Evolutionary conservation across 495 filamentous ascomycete species (phyloP).

Genomic region (Durotheca rogersii): DNA sequence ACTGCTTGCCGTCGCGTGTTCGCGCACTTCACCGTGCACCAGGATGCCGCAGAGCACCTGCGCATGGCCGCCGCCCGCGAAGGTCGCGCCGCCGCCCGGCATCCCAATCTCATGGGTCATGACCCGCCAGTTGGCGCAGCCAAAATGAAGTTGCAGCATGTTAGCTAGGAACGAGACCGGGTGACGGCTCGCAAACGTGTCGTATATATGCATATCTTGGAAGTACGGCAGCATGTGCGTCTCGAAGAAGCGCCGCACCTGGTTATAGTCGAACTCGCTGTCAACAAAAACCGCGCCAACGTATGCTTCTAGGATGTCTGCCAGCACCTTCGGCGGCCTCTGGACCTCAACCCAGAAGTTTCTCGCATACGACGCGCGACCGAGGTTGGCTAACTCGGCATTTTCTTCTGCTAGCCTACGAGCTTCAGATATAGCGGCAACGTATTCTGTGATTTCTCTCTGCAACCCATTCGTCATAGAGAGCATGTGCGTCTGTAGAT

Average conservation of each 20-base stretch:
- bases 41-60: slow-evolving; percentile 70
- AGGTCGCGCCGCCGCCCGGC: slow-evolving; percentile 30
- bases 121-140: slow-evolving; percentile 52
- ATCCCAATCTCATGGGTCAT: slow-evolving; percentile 33
- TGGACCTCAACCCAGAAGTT: slow-evolving; percentile 77
- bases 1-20: slow-evolving; percentile 60
- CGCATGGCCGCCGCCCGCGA: slow-evolving; percentile 31
- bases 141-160: slow-evolving; percentile 46
- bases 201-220: slow-evolving; percentile 84
- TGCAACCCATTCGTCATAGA: slow-evolving; percentile 60
- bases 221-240: slow-evolving; percentile 74
- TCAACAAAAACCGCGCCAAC: slow-evolving; percentile 91
- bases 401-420: slow-evolving; percentile 45
- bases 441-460: slow-evolving; percentile 67
- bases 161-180: slow-evolving; percentile 58
- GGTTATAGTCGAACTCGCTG: slow-evolving; percentile 72
- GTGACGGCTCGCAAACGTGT: slow-evolving; percentile 85
- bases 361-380: slow-evolving; percentile 50
- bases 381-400: slow-evolving; percentile 34
- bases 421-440: slow-evolving; percentile 62
- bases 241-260: slow-evolving; percentile 76
- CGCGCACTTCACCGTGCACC: slow-evolving; percentile 69
- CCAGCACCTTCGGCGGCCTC: slow-evolving; percentile 80
- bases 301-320: slow-evolving; percentile 88
- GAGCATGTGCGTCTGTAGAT: slow-evolving; percentile 72